phyloP scores from a whole-genome alignment of 345 rosid genomes.

The Erucastrum elatum region DNA sequence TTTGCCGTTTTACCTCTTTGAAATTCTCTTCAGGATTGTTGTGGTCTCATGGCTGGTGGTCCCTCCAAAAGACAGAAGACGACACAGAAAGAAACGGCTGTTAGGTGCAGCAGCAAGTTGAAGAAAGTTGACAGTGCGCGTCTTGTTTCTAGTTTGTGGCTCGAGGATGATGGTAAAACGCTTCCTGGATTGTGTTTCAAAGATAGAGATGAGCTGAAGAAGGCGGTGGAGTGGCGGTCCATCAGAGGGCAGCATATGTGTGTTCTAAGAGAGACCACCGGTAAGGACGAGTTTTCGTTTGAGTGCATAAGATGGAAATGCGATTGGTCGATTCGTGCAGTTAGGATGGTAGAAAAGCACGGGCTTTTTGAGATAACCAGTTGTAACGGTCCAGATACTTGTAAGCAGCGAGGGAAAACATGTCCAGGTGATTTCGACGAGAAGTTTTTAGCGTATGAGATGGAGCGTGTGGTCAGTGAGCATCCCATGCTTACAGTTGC shows the following conservation, averaged over 20 bases:
- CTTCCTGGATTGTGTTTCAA: background rate
- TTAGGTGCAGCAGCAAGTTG: background rate
- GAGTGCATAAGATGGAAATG: slow-evolving; percentile 27
- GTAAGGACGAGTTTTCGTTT: background rate
- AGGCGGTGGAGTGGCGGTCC: slow-evolving; percentile 19
- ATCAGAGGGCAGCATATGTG: slow-evolving; percentile 8
- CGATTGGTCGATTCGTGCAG: background rate
- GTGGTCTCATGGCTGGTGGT: background rate
- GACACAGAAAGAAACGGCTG: background rate
- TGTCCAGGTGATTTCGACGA: background rate
- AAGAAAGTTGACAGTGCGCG: background rate
- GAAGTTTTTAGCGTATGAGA: background rate
- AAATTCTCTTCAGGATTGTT: too few relatives aligned
- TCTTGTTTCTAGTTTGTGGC: slow-evolving; percentile 12
- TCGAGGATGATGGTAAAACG: slow-evolving; percentile 12
- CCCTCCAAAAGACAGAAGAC: background rate
- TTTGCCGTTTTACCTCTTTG: too few relatives aligned
- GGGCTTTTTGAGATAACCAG: slow-evolving; percentile 16
- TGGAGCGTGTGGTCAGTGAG: slow-evolving; percentile 6
- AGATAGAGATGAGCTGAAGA: slow-evolving; percentile 17
- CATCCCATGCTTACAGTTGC: background rate
- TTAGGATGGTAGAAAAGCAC: background rate
- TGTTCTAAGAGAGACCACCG: background rate
- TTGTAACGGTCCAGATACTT: background rate
- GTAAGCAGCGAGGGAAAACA: background rate